Base-by-base conservation (phyloP, 176 grass and related monocot species). In the Juncus effusus region DNA sequence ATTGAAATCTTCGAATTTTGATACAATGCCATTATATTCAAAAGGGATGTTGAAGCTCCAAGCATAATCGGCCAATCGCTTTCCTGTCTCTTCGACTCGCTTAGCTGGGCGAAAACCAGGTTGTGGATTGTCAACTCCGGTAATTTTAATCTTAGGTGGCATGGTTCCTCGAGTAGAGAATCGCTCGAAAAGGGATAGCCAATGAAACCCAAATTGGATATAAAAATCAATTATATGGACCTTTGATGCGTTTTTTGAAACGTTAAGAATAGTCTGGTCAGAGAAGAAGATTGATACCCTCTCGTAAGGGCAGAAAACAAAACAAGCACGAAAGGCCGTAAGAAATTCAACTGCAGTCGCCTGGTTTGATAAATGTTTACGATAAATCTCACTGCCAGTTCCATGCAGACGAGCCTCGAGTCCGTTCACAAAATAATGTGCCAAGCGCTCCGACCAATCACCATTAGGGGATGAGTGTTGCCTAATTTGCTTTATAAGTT, bases 401-500 rank as follows among this genome's bases (percentile, higher is more conserved):
- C 83, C 83, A 54, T 40, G 62, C 63, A 82, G 64, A n/a, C 79
- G 78, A 5, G 84, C 84, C 74, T 82, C 74, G 5, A 86, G 84
- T 11, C 74, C 84, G 49, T 78, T 58, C 4, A 51, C 79, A 36
- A 86, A 71, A 61, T 72, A 86, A 65, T 63, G 44, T 50, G 78
- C 79, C 70, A 86, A 45, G 52, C 79, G 77, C 63, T 86, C 78
- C 54, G 75, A 40, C 6, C 15, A 38, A 61, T 86, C 84, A 64
- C 84, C 84, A 28, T 60, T 51, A 9, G 63, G 51, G 12, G 69
- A 78, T 5, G 75, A 78, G 53, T 82, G 74, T 2, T 78, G 58
- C 6, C 78, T 82, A 56, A 86, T 86, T 61, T 86, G 62, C 67
- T 62, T 78, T 7, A 86, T 54, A 9, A 69, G 57, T 16, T 82